Evolutionary conservation across 768 basidiomycete genomes (phyloP), one percentile per base, ranked within the genome.

Genomic region (Collybiopsis luxurians): DNA sequence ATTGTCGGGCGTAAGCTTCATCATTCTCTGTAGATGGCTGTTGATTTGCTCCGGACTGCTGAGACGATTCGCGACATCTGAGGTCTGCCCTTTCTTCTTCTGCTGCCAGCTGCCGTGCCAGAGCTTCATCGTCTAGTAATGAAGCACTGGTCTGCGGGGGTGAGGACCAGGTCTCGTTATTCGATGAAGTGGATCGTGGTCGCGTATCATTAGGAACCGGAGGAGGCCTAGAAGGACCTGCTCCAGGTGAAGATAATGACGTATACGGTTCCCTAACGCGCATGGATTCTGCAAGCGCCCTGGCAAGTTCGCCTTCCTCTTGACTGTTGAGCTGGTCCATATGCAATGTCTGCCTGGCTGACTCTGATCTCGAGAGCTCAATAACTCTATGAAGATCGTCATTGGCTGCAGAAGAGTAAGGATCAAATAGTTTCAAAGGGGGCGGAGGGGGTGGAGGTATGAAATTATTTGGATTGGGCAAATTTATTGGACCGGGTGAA

Each of bases 241-340:
- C 63, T 43, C 48, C 54, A 24, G 45, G 45, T 7, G 43, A 53
- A 38, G 36, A 53, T 21, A 46, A 54, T 6, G 60, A 63, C 0
- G 55, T 11, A 9, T 26, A 28, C 19, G 23, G 19, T 17, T 45
- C 12, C 42, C 44, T 9, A 36, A 42, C 11, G 59, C 54, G 40
- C 62, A 77, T 59, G 1, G 86, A 87, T 57, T 79, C 79, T 60
- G 82, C 77, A 56, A 92, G 61, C 0, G 88, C 90, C 59, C 75
- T 76, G 21, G 81, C 81, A 13, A 91, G 72, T 42, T 90, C 85
- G 28, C 84, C 83, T 56, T 89, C 86, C 64, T 91, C 88, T 60
- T 79, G 76, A 54, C 59, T 66, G 5, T 59, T 63, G 17, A 79
- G 57, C 47, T 72, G 71, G 23, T 73, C 69, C 47, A 48, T 28